These are phyloP conservation scores for Trichothecium roseum DNA, from an alignment of 2,329 filamentous ascomycete species.

Conservation along the genomic window DNA sequence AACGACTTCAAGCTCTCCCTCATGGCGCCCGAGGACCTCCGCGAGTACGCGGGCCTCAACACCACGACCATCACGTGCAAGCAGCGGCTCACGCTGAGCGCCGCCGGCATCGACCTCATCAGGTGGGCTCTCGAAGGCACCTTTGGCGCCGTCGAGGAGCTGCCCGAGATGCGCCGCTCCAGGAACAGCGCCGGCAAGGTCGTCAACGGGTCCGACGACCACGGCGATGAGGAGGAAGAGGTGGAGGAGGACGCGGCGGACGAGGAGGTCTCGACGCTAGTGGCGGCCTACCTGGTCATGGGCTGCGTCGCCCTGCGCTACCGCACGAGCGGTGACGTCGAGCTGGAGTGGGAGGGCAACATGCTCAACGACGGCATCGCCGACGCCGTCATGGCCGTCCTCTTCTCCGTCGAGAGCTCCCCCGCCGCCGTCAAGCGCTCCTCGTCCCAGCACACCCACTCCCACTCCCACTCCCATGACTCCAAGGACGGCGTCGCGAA, in stretches of 20 bases:
- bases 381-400: constrained; percentile 89
- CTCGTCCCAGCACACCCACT: constrained; percentile 20
- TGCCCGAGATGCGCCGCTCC: constrained; percentile 41
- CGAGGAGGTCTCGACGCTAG: constrained; percentile 47
- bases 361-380: constrained; percentile 96
- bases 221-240: constrained; percentile 53
- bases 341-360: constrained; percentile 96
- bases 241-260: constrained; percentile 54
- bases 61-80: constrained; percentile 91
- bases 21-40: constrained; percentile 92
- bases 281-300: constrained; percentile 66
- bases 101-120: constrained; percentile 83
- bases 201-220: constrained; percentile 16
- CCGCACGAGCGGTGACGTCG: constrained; percentile 65
- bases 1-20: constrained; percentile 96
- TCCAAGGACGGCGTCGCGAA: constrained; percentile 34
- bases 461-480: constrained; percentile 33
- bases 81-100: constrained; percentile 77
- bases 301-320: constrained; percentile 80
- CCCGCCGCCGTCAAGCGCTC: constrained; percentile 82
- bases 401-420: constrained; percentile 86
- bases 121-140: constrained; percentile 91
- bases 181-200: constrained; percentile 21
- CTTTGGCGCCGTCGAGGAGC: constrained; percentile 74
- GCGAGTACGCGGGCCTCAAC: constrained; percentile 93